Evolutionary conservation across 2,329 filamentous ascomycete species (phyloP).

Genomic region (Diaporthe ampelina): DNA sequence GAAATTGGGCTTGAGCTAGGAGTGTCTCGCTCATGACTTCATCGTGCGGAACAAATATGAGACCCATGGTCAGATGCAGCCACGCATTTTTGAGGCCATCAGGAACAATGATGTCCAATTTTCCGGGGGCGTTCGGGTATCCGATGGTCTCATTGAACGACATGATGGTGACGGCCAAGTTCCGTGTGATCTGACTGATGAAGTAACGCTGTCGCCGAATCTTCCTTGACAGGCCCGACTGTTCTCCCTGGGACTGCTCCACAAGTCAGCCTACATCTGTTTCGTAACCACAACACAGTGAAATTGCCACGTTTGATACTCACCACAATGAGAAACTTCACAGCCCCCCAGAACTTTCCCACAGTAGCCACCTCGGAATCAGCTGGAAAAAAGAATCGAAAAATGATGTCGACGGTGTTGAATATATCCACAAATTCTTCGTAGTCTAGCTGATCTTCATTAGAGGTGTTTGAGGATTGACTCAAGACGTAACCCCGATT

Average conservation of each 20-base stretch:
- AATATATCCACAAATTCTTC: conserved; percentile 4
- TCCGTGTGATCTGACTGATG: not conserved
- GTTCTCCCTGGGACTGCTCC: not conserved
- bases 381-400: not conserved
- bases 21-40: conserved; percentile 9
- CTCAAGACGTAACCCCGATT: not conserved
- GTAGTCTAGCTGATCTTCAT: not conserved
- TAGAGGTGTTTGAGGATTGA: not conserved
- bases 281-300: too few relatives aligned
- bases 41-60: conserved; percentile 1
- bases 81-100: conserved; percentile 17
- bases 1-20: not conserved
- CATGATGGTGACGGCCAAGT: not conserved
- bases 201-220: conserved; percentile 35
- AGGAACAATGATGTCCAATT: not conserved
- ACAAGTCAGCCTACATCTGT: not conserved
- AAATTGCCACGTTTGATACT: not conserved
- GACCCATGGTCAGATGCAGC: conserved; percentile 2
- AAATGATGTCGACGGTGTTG: not conserved
- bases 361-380: not conserved
- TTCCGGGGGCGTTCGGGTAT: not conserved
- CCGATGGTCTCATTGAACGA: conserved; percentile 6
- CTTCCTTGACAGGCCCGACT: not conserved
- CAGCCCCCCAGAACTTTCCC: conserved; percentile 6
- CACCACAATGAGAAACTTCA: not conserved